Evolutionary conservation across 1,139 yeast genomes (phyloP).

Genomic region (Geotrichum bryndzae): DNA sequence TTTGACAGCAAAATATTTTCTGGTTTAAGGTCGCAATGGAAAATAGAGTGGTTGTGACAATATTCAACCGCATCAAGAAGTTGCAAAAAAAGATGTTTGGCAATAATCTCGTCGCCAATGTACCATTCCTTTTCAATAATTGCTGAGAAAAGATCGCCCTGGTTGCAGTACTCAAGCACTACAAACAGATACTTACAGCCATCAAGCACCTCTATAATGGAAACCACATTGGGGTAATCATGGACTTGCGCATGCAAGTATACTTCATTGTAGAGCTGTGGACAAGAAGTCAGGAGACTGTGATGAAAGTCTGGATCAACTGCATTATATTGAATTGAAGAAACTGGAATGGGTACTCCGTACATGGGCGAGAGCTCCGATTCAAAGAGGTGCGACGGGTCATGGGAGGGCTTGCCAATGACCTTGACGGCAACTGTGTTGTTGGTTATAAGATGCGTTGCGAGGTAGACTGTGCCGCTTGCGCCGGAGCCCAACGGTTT

Average conservation of each 20-base stretch:
- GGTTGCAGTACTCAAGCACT: constrained; percentile 76
- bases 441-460: constrained; percentile 49
- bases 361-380: not conserved
- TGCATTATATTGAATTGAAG: constrained; percentile 19
- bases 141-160: constrained; percentile 75
- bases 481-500: constrained; percentile 82
- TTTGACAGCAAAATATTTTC: constrained; percentile 73
- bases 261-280: constrained; percentile 52
- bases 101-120: constrained; percentile 45
- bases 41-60: constrained; percentile 62
- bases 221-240: constrained; percentile 65
- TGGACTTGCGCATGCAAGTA: constrained; percentile 70
- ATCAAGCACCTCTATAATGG: constrained; percentile 65
- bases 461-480: constrained; percentile 76
- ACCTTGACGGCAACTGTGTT: constrained; percentile 66
- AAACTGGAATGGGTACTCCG: constrained; percentile 20
- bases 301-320: constrained; percentile 13
- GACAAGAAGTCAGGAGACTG: constrained; percentile 20
- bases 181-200: constrained; percentile 45
- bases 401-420: constrained; percentile 43
- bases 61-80: constrained; percentile 64
- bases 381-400: not conserved
- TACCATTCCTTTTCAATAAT: constrained; percentile 65
- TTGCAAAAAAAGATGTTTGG: constrained; percentile 71
- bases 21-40: constrained; percentile 88